Percentiles rank a stretch among this genome's conserved stretches.
phyloP scores from a whole-genome alignment of 2,329 filamentous ascomycete species.

The Venturia nashicola region DNA sequence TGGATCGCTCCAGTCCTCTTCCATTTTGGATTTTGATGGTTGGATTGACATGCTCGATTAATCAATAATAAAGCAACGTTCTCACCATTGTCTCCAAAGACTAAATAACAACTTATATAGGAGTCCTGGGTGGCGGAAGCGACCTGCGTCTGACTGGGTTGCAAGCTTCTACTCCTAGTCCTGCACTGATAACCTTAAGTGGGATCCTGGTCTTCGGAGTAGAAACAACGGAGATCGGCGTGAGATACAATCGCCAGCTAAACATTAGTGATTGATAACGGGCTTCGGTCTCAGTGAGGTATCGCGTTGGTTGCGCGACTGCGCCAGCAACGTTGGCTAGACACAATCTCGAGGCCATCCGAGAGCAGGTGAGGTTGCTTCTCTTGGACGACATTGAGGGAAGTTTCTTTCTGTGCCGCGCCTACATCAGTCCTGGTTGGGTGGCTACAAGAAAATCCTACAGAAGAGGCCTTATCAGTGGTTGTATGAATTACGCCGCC shows the following conservation, averaged over 20 bases:
- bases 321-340: background rate
- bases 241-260: background rate
- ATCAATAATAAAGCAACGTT: background rate
- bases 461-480: no score
- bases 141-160: background rate
- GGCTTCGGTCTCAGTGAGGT: background rate
- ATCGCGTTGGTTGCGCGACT: background rate
- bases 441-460: background rate
- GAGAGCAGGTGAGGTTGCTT: background rate
- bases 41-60: background rate
- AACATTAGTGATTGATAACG: background rate
- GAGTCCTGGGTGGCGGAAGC: background rate
- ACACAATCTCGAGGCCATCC: background rate
- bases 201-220: background rate
- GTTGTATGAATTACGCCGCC: no score
- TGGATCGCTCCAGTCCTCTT: background rate
- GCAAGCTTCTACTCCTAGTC: background rate
- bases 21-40: background rate
- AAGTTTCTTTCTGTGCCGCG: background rate
- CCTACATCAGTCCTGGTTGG: background rate
- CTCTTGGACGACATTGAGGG: background rate
- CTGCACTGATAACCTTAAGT: background rate
- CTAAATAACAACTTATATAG: background rate
- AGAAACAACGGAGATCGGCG: background rate
- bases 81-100: background rate